Base-by-base conservation (phyloP, 2,329 filamentous ascomycete genomes). In the Clarireedia hainanense region DNA sequence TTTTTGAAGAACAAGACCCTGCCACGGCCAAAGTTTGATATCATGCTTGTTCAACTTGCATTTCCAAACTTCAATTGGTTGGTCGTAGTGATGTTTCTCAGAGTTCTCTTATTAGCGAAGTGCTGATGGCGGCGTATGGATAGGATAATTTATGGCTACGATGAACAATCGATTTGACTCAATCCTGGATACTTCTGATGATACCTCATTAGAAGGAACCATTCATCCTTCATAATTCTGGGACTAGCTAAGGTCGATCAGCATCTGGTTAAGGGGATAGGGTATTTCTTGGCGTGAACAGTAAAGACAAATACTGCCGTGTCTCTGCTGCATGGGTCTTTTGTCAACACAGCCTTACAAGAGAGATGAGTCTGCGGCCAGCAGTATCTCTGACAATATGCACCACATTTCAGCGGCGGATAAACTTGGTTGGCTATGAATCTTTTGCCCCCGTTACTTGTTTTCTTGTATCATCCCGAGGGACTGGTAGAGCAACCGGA, bases 341-440 rank as follows among this genome's bases (percentile, higher is more conserved):
- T 54, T 45, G 34, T 49, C 34, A 54, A 54, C 12, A 26, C 52
- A 54, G 52, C 45, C 45, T 54, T 49, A 54, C 39, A 34, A 42
- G 14, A n/a, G 7, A 54, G 52, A 54, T 49, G 17, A 17, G 39
- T 42, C 39, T 20, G 23, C 34, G 30, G 45, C 36, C 24, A 54
- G 12, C 36, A 39, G 20, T 42, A 54, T 24, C 24, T 40, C 20
- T 49, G 24, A 17, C 23, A 34, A 34, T 34, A 23, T 42, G 36
- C 45, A 42, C 49, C 36, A n/a, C 30, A 37, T 49, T 42, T 30
- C 39, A 26, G 26, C 48, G 42, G 46, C 24, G 34, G 20, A 53
- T 53, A 17, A 47, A n/a, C 20, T 46, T 39, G 45, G 34, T 54
- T 49, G 45, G 52, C 15, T 49, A 17, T 42, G 26, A 54, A 24